phyloP scores from a whole-genome alignment of 2,329 filamentous ascomycete species.

The Fusarium dlaminii region DNA sequence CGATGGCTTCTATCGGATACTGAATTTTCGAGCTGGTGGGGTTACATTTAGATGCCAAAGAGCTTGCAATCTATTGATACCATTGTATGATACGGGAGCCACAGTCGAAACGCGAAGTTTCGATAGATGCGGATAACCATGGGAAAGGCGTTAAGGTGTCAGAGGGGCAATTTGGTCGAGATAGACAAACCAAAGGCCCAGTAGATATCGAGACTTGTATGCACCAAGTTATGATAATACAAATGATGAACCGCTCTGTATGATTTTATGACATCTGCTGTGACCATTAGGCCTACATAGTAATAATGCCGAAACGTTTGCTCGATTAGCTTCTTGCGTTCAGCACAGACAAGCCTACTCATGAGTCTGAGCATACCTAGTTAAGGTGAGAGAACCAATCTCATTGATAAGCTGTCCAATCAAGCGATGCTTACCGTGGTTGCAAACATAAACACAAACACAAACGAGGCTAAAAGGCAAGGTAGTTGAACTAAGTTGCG shows the following conservation, averaged over 20 bases:
- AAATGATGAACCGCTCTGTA: slow-evolving; percentile 17
- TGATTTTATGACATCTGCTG: neutral
- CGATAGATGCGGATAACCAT: slow-evolving; percentile 7
- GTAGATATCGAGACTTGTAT: slow-evolving; percentile 31
- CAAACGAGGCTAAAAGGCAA: neutral
- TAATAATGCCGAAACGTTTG: neutral
- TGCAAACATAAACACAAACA: neutral
- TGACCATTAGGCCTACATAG: neutral
- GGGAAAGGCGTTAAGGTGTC: slow-evolving; percentile 24
- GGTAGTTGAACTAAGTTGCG: neutral
- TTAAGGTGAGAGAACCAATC: neutral
- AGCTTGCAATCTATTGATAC: slow-evolving; percentile 1
- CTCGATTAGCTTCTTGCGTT: neutral
- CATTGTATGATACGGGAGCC: slow-evolving; percentile 19
- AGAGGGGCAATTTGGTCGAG: slow-evolving; percentile 16
- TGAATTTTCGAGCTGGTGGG: slow-evolving; percentile 1
- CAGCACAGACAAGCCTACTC: neutral
- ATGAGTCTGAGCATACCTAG: neutral
- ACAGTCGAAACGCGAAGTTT: neutral
- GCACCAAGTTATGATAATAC: slow-evolving; percentile 24
- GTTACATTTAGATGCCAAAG: neutral
- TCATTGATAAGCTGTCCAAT: neutral
- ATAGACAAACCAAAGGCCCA: slow-evolving; percentile 2
- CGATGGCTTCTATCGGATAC: slow-evolving; percentile 58
- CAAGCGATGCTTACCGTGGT: neutral